These are phyloP conservation scores for Viridothelium virens DNA, from an alignment of 495 filamentous ascomycete genomes.

Conservation along the genomic window DNA sequence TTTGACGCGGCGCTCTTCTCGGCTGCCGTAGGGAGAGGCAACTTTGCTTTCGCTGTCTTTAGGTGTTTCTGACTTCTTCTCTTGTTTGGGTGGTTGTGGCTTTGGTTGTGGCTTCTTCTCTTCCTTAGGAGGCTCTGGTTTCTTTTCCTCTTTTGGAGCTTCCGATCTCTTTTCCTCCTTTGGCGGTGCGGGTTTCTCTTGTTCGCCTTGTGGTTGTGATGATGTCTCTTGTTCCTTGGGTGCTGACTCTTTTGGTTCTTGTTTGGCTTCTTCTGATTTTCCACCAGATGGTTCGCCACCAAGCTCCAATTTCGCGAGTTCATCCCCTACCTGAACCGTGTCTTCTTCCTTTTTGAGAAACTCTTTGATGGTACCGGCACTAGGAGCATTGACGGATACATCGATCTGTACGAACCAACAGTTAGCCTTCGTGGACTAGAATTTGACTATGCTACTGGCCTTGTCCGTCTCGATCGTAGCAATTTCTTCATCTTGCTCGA, in stretches of 20 bases:
- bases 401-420: conserved; percentile 60
- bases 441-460: conserved; percentile 43
- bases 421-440: not conserved
- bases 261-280: conserved; percentile 43
- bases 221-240: conserved; percentile 49
- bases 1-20: conserved; percentile 91
- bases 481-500: conserved; percentile 95
- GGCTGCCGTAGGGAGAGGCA: conserved; percentile 45
- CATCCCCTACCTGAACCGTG: conserved; percentile 90
- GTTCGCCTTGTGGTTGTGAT: conserved; percentile 44
- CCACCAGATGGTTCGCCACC: conserved; percentile 55
- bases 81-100: conserved; percentile 37
- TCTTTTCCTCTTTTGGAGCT: conserved; percentile 36
- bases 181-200: conserved; percentile 13
- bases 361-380: conserved; percentile 85
- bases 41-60: not conserved
- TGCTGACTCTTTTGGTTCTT: conserved; percentile 54
- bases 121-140: conserved; percentile 36
- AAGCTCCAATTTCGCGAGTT: conserved; percentile 73
- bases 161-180: conserved; percentile 28
- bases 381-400: conserved; percentile 88
- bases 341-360: conserved; percentile 91
- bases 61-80: conserved; percentile 38
- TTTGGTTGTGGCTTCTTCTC: conserved; percentile 43
- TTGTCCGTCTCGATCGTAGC: conserved; percentile 99